Base-by-base conservation (phyloP, 257 asterid genomes). In the Handroanthus guayacan region DNA sequence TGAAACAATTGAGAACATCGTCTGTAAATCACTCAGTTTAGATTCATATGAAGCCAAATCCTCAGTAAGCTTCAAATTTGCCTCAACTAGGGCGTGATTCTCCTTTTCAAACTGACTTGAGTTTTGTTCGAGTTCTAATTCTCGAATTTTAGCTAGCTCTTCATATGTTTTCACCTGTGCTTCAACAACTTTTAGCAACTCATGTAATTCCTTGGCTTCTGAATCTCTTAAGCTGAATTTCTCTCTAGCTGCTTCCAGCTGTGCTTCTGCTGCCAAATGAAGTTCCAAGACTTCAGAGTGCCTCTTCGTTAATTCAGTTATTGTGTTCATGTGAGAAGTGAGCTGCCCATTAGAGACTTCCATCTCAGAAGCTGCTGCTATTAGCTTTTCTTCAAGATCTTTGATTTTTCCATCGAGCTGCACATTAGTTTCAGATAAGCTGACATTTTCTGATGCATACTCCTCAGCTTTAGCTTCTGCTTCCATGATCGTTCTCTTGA, bases 221-320 rank as follows among this genome's bases (percentile, higher is more conserved):
- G 86, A 87, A 78, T 89, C 95, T 77, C 79, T 84, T 17, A 78
- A 73, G 48, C 65, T 47, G 52, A 82, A 69, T 18, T 77, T 87
- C 79, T 84, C 84, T 16, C 81, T 61, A 38, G 85, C 84, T 79
- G 85, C 89, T 43, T 79, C 84, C 83, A 89, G 65, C 79, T 79
- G 77, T 17, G 71, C 75, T 79, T 89, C 86, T 8, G 92, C 56
- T 36, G 87, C 83, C 73, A 68, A 78, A 9, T 87, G 89, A 67
- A 79, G 78, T 83, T 87, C 87, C n/a, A 85, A 89, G 43, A 86
- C 82, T 87, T 84, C 73, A 16, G 92, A 75, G 38, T 87, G 88
- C 80, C 78, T 54, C 62, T 85, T 92, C 12, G 87, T 79, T 71
- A 89, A 78, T 67, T 89, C 92, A 45, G 87, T 71, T 80, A 89